phyloP scores from a whole-genome alignment of 495 filamentous ascomycete genomes.

The Aspergillus ostianus region DNA sequence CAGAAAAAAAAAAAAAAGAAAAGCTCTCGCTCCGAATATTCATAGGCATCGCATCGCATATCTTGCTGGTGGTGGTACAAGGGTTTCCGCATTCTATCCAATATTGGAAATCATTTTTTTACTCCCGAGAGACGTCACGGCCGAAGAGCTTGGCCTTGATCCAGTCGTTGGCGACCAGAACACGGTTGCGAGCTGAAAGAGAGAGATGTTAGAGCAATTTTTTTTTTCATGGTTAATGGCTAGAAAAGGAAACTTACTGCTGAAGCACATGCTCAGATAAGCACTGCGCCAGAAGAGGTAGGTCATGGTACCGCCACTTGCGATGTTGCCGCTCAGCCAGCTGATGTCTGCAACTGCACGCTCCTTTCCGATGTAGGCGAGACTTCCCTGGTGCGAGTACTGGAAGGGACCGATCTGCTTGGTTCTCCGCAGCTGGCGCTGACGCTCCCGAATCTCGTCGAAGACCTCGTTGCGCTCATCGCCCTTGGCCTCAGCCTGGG shows the following conservation, averaged over 20 bases:
- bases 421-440: slow-evolving; percentile 81
- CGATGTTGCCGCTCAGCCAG: slow-evolving; percentile 96
- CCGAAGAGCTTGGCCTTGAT: slow-evolving; percentile 93
- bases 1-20: slow-evolving; percentile 11
- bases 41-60: slow-evolving; percentile 18
- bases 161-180: slow-evolving; percentile 93
- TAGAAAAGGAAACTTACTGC: slow-evolving; percentile 62
- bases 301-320: slow-evolving; percentile 76
- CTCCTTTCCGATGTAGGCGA: slow-evolving; percentile 98
- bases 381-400: slow-evolving; percentile 93
- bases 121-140: slow-evolving; percentile 93
- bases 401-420: slow-evolving; percentile 96
- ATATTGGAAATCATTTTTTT: slow-evolving; percentile 29
- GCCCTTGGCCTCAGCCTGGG: slow-evolving; percentile 61
- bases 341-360: slow-evolving; percentile 96
- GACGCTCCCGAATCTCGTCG: slow-evolving; percentile 74
- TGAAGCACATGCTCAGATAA: slow-evolving; percentile 99
- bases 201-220: too few relatives aligned
- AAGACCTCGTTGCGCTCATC: slow-evolving; percentile 57
- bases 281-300: slow-evolving; percentile 96
- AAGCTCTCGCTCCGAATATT: slow-evolving; percentile 20
- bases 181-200: slow-evolving; percentile 74
- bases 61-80: slow-evolving; percentile 18
- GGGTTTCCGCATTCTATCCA: slow-evolving; percentile 9
- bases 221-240: too few relatives aligned